Conservation (phyloP, 768 basidiomycete species). For the Amanita fuliginea region DNA sequence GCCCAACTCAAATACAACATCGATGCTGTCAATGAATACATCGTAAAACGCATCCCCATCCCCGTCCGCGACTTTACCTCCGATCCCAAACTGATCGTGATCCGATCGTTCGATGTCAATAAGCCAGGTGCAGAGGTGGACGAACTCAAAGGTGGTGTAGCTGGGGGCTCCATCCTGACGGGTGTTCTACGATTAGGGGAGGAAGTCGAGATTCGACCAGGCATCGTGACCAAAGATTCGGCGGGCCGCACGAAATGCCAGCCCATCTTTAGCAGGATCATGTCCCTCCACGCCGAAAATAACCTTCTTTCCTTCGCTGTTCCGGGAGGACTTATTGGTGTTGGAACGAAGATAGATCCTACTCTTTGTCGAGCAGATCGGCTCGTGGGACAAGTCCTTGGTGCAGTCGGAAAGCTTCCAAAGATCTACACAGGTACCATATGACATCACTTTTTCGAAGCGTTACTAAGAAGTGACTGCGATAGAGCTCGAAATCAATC, state of each 20-base stretch:
- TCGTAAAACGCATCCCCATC: constrained; percentile 92
- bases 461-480: not conserved
- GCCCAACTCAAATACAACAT: constrained; percentile 99
- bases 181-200: constrained; percentile 85
- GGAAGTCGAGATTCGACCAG: constrained; percentile 95
- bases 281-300: constrained; percentile 90
- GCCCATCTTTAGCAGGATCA: constrained; percentile 86
- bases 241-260: constrained; percentile 85
- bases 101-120: constrained; percentile 99
- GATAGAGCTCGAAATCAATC: constrained; percentile 79
- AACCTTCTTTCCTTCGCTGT: constrained; percentile 93
- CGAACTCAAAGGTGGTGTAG: constrained; percentile 96
- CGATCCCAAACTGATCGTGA: constrained; percentile 91
- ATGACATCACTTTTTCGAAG: not conserved
- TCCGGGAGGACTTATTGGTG: constrained; percentile 96
- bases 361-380: constrained; percentile 96
- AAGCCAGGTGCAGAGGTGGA: constrained; percentile 96
- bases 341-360: constrained; percentile 94
- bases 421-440: constrained; percentile 77
- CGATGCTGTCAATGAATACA: constrained; percentile 98
- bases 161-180: constrained; percentile 90
- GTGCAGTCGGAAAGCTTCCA: constrained; percentile 89
- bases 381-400: constrained; percentile 92
- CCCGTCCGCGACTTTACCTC: constrained; percentile 89
- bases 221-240: constrained; percentile 91